These are phyloP conservation scores for Hemisphaericaspora xylofermentans DNA, from an alignment of 1,139 yeast genomes.

Conservation along the genomic window DNA sequence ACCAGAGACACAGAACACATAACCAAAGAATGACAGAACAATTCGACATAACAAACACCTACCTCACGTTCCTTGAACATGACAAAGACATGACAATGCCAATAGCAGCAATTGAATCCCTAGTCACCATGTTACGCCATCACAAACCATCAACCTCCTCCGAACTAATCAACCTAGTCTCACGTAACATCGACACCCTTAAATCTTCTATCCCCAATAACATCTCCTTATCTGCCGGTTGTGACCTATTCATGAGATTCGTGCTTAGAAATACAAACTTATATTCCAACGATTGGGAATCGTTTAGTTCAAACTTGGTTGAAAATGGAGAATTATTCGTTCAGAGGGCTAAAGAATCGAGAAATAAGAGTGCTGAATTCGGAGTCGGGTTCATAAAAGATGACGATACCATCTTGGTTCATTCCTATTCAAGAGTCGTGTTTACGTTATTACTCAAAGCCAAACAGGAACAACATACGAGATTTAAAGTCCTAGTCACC, in stretches of 20 bases:
- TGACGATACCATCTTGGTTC: slow-evolving; percentile 87
- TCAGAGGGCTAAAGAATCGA: slow-evolving; percentile 85
- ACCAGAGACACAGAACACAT: not conserved
- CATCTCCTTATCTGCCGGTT: slow-evolving; percentile 92
- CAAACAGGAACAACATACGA: slow-evolving; percentile 61
- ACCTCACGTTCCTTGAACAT: slow-evolving; percentile 74
- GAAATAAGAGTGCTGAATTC: slow-evolving; percentile 82
- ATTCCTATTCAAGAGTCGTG: slow-evolving; percentile 91
- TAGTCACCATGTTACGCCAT: slow-evolving; percentile 76
- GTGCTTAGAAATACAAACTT: slow-evolving; percentile 86
- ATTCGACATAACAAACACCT: slow-evolving; percentile 80
- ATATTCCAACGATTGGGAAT: slow-evolving; percentile 94
- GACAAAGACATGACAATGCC: slow-evolving; percentile 99
- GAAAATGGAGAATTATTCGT: slow-evolving; percentile 93
- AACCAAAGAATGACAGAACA: not conserved
- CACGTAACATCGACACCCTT: slow-evolving; percentile 70
- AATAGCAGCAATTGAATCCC: slow-evolving; percentile 93
- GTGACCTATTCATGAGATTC: slow-evolving; percentile 93
- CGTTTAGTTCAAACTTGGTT: slow-evolving; percentile 84
- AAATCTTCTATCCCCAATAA: slow-evolving; percentile 85
- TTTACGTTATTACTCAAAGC: slow-evolving; percentile 74
- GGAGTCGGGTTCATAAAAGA: slow-evolving; percentile 91
- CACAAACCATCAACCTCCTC: slow-evolving; percentile 92
- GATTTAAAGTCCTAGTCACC: slow-evolving; percentile 89
- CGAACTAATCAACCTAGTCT: slow-evolving; percentile 80